phyloP scores from a whole-genome alignment of 1,139 yeast species.

The Suhomyces panamericanus region DNA sequence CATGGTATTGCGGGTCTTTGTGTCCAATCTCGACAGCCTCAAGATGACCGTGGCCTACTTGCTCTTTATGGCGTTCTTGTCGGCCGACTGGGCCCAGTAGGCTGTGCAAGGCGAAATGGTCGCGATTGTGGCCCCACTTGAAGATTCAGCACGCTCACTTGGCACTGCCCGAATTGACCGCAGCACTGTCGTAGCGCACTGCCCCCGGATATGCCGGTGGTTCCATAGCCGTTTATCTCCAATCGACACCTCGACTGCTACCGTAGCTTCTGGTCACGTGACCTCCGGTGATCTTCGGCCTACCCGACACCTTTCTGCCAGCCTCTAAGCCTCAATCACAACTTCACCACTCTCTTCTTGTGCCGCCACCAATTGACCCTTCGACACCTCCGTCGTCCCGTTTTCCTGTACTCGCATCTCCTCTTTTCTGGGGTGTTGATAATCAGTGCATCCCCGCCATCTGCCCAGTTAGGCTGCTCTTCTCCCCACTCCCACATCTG shows the following conservation, averaged over 20 bases:
- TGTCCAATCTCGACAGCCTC: background rate
- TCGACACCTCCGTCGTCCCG: background rate
- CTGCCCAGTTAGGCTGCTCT: no score
- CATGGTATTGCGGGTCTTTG: background rate
- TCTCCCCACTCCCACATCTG: no score
- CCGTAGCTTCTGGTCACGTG: background rate
- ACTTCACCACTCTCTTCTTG: background rate
- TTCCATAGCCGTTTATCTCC: no score
- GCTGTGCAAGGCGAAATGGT: background rate
- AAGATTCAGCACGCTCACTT: no score
- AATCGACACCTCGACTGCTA: no score
- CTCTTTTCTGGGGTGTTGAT: no score
- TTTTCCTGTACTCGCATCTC: no score
- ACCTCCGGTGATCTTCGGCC: background rate
- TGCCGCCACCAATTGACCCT: background rate
- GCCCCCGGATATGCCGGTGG: background rate
- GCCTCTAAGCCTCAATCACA: background rate
- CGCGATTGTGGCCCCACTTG: background rate
- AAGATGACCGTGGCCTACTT: background rate
- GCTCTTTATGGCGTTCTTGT: background rate
- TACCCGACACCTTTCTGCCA: background rate
- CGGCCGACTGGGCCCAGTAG: slow-evolving; percentile 1
- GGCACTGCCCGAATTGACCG: background rate
- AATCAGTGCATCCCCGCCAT: background rate
- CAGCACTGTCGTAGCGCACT: background rate